A percentile compares a stretch with the other conserved stretches of the same genome.
Evolutionary conservation across 257 asterid genomes (phyloP).

Genomic region (Solanum corneliomulleri): DNA sequence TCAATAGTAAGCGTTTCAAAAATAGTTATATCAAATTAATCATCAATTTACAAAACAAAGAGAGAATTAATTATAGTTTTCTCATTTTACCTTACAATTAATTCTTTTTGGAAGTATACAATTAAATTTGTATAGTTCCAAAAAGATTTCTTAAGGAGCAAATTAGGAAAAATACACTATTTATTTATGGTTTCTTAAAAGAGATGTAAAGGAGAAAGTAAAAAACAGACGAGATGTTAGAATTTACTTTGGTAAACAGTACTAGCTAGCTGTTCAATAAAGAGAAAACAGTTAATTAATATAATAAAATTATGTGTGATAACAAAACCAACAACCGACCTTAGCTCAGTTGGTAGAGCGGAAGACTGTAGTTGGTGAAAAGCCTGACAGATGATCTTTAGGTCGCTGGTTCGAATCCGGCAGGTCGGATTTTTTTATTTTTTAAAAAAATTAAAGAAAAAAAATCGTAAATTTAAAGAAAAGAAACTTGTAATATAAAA

Average conservation of each 20-base stretch:
- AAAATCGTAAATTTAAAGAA: no score
- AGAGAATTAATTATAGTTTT: no score
- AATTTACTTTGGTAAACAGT: background rate
- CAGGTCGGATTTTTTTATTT: slow-evolving; percentile 11
- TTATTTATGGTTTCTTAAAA: background rate
- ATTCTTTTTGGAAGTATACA: background rate
- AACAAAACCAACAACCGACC: background rate
- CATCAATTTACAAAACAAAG: no score
- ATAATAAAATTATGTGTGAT: rapidly evolving
- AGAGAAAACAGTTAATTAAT: background rate
- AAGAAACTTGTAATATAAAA: background rate
- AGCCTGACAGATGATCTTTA: background rate
- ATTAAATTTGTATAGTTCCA: background rate
- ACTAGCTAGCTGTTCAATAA: background rate
- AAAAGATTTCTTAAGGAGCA: no score
- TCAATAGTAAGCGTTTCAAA: background rate
- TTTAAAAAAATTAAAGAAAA: no score
- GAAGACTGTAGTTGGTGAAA: background rate
- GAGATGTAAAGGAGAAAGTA: background rate
- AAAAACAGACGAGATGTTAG: background rate
- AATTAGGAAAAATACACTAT: no score
- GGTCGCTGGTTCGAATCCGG: slow-evolving; percentile 29
- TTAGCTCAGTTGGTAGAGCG: slow-evolving; percentile 6
- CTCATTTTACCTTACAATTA: no score
- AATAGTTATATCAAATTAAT: no score